Conservation (phyloP, 2,329 filamentous ascomycete genomes). For the Penicillium sp. region DNA sequence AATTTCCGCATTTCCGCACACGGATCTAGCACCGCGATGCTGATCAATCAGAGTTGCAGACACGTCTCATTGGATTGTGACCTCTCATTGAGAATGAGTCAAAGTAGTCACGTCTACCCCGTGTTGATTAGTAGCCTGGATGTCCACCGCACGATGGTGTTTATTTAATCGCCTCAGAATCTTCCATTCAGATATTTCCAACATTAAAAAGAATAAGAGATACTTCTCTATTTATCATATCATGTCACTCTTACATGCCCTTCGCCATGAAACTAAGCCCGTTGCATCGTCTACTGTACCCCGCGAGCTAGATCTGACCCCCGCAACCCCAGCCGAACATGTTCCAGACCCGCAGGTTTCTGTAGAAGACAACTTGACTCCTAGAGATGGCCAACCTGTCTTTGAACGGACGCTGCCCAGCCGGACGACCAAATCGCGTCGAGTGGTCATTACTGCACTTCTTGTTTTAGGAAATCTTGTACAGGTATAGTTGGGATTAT, state of each 20-base stretch:
- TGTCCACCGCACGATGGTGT: not conserved
- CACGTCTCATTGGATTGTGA: not conserved
- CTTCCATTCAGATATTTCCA: not conserved
- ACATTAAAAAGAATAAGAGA: no score
- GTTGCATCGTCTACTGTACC: not conserved
- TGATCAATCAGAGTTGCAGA: conserved; percentile 1
- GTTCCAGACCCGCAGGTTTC: not conserved
- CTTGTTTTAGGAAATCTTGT: conserved; percentile 29
- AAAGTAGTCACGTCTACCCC: not conserved
- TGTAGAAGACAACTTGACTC: not conserved
- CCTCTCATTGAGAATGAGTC: not conserved
- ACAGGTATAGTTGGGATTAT: conserved; percentile 17
- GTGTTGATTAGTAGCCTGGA: not conserved
- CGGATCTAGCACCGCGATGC: not conserved
- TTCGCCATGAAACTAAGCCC: not conserved
- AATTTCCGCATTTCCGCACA: not conserved
- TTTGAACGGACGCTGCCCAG: conserved; percentile 21
- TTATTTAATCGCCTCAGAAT: not conserved
- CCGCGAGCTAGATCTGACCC: not conserved
- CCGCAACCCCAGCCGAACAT: not conserved
- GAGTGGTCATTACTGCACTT: conserved; percentile 20
- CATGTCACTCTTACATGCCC: conserved; percentile 1
- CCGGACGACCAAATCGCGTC: conserved; percentile 18
- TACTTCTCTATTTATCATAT: not conserved
- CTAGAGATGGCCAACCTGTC: conserved; percentile 15